phyloP scores from a whole-genome alignment of 2,329 filamentous ascomycete genomes.

The Cladophialophora bantiana region DNA sequence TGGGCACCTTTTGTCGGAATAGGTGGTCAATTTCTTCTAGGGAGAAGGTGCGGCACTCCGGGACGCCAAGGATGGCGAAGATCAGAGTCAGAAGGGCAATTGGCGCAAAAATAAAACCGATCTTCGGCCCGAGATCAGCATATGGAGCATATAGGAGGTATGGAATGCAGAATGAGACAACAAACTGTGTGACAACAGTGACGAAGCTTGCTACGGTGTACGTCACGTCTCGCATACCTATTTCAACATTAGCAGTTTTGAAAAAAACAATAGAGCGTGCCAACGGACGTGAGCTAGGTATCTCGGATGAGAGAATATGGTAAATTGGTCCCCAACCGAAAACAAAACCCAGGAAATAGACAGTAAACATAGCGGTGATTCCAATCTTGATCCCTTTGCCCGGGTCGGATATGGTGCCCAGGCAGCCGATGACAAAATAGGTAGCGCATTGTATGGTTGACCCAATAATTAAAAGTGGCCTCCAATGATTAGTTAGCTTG shows the following conservation, averaged over 20 bases:
- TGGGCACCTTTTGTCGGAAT: slow-evolving; percentile 12
- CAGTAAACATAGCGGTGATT: slow-evolving; percentile 30
- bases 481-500: slow-evolving; percentile 18
- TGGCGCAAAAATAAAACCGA: slow-evolving; percentile 49
- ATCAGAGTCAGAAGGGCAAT: slow-evolving; percentile 36
- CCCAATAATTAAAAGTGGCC: slow-evolving; percentile 30
- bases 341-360: slow-evolving; percentile 23
- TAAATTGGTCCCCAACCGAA: slow-evolving; percentile 32
- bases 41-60: slow-evolving; percentile 30
- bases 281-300: slow-evolving; percentile 33
- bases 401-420: slow-evolving; percentile 22
- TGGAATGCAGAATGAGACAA: slow-evolving; percentile 49
- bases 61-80: slow-evolving; percentile 32
- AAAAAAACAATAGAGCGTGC: background rate
- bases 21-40: slow-evolving; percentile 32
- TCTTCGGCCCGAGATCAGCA: slow-evolving; percentile 47
- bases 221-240: slow-evolving; percentile 44
- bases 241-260: background rate
- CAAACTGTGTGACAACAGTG: slow-evolving; percentile 45
- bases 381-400: slow-evolving; percentile 20
- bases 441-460: slow-evolving; percentile 25
- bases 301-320: slow-evolving; percentile 32
- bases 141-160: slow-evolving; percentile 49
- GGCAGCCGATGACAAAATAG: slow-evolving; percentile 32
- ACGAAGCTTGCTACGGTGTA: slow-evolving; percentile 43